Conservation (phyloP, 208 protist genomes). For the Porcisia hertigi region DNA sequence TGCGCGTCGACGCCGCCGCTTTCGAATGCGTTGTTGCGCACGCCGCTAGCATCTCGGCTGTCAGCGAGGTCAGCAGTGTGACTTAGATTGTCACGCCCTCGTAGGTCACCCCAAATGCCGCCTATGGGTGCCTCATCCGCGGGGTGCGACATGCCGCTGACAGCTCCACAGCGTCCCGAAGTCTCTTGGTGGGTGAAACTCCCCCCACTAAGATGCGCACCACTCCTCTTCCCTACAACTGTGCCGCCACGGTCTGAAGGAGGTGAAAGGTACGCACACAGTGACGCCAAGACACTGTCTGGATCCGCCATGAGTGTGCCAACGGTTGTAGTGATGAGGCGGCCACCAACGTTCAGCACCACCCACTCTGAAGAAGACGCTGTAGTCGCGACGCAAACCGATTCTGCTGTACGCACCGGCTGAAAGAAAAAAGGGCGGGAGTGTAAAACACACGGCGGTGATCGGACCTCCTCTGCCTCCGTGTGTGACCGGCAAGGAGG, state of each 20-base stretch:
- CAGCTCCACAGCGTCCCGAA: not conserved
- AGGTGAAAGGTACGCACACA: slow-evolving; percentile 29
- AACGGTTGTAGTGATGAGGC: slow-evolving; percentile 73
- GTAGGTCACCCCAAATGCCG: not conserved
- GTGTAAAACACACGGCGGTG: not conserved
- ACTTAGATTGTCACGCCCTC: not conserved
- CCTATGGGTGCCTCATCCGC: not conserved
- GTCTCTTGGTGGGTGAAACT: not conserved
- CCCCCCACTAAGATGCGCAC: not conserved
- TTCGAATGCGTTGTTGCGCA: slow-evolving; percentile 1
- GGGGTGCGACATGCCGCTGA: not conserved
- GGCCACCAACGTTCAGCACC: slow-evolving; percentile 78
- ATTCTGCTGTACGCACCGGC: slow-evolving; percentile 11
- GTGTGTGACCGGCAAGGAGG: not conserved
- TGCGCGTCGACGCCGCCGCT: slow-evolving; percentile 2
- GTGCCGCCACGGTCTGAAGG: not conserved
- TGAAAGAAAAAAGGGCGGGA: slow-evolving; percentile 11
- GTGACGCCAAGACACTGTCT: slow-evolving; percentile 56
- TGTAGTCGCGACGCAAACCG: slow-evolving; percentile 27
- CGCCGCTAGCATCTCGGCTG: not conserved
- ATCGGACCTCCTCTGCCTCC: not conserved
- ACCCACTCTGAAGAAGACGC: slow-evolving; percentile 61
- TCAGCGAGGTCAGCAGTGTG: not conserved
- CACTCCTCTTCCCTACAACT: not conserved
- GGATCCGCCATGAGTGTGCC: slow-evolving; percentile 69